Evolutionary conservation across 352 stramenopile species (phyloP).

Genomic region (Bremia lactucae): DNA sequence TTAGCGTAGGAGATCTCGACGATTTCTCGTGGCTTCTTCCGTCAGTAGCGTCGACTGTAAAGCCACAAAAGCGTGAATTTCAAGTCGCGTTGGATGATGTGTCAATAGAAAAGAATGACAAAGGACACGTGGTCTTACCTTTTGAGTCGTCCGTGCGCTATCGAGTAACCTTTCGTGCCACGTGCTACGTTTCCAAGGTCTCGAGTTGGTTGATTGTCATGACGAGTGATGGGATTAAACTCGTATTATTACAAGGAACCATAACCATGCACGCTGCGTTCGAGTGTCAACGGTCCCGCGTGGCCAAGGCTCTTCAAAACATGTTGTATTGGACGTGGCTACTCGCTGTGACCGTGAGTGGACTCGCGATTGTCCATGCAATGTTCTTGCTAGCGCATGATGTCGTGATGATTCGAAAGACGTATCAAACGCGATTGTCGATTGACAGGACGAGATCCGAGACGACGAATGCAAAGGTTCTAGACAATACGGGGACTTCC

Average conservation of each 20-base stretch:
- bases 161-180: constrained; percentile 17
- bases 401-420: constrained; percentile 1
- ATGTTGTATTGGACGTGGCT: constrained; percentile 11
- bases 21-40: neutral
- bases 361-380: constrained; percentile 4
- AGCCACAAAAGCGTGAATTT: constrained; percentile 6
- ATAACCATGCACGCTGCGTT: constrained; percentile 20
- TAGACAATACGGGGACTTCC: neutral
- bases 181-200: constrained; percentile 13
- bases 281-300: constrained; percentile 18
- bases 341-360: constrained; percentile 4
- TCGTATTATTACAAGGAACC: constrained; percentile 17
- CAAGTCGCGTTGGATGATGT: constrained; percentile 4
- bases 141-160: constrained; percentile 5
- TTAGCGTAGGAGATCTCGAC: constrained; percentile 7
- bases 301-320: constrained; percentile 1
- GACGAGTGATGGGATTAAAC: constrained; percentile 16
- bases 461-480: too few species aligned
- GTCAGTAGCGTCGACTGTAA: neutral
- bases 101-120: neutral
- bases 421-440: neutral
- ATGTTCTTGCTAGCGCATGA: constrained; percentile 5
- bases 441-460: too few species aligned
- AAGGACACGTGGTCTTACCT: constrained; percentile 4
- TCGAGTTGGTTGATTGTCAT: constrained; percentile 23